Evolutionary conservation across 768 basidiomycete genomes (phyloP).

Genomic region (Suillus weaverae): DNA sequence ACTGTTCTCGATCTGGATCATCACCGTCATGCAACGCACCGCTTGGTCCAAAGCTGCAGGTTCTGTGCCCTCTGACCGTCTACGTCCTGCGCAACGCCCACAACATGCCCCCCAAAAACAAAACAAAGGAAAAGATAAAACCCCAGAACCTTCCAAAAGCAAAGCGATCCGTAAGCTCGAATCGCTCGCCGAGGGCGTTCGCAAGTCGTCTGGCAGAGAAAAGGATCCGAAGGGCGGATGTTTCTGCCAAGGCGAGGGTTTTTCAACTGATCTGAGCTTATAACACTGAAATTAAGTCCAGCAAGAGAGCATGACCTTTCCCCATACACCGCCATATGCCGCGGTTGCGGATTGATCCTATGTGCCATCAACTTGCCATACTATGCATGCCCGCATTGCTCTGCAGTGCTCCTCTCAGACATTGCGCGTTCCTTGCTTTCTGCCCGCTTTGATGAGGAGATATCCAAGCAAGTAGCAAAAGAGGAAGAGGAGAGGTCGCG

Average conservation of each 20-base stretch:
- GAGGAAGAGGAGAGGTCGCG: constrained; percentile 52
- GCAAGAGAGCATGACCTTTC: constrained; percentile 63
- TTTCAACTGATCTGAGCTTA: background rate
- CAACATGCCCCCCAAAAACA: constrained; percentile 20
- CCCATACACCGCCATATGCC: constrained; percentile 53
- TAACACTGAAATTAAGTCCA: constrained; percentile 23
- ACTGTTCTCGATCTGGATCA: background rate
- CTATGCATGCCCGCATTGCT: constrained; percentile 56
- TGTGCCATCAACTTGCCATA: constrained; percentile 58
- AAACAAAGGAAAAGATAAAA: constrained; percentile 39
- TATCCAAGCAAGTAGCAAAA: constrained; percentile 42
- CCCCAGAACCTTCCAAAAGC: constrained; percentile 43
- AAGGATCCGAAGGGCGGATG: constrained; percentile 66
- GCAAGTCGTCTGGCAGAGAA: constrained; percentile 31
- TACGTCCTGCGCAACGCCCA: constrained; percentile 26
- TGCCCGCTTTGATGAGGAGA: constrained; percentile 42
- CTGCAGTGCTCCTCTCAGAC: constrained; percentile 36
- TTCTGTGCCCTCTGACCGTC: constrained; percentile 58
- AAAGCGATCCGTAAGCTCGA: constrained; percentile 50
- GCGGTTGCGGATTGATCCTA: constrained; percentile 59
- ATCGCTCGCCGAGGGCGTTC: constrained; percentile 42
- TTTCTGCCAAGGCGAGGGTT: constrained; percentile 60
- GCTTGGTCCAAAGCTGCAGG: constrained; percentile 32
- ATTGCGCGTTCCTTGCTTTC: constrained; percentile 38
- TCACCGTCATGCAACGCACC: constrained; percentile 5